Conservation (phyloP, 441 rosid species). For the Theobroma grandiflorum region DNA sequence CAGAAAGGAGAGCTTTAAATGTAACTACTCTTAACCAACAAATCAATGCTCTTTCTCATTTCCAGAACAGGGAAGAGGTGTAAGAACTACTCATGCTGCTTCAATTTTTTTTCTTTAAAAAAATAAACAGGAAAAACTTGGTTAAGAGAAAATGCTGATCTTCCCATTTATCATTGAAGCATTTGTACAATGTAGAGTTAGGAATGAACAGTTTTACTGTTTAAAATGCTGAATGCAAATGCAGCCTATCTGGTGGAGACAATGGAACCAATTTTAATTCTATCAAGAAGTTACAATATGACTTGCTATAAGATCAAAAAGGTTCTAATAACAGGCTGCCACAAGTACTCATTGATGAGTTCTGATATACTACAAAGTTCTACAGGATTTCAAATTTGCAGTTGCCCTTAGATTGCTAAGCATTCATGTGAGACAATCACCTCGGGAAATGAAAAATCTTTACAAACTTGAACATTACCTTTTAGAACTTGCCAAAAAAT, state of each 20-base stretch:
- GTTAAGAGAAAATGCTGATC: too few species aligned
- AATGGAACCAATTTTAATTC: neutral
- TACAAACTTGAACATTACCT: neutral
- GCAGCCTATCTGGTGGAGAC: too few species aligned
- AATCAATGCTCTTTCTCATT: neutral
- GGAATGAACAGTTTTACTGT: too few species aligned
- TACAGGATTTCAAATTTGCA: neutral
- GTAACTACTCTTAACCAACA: neutral
- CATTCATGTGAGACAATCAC: neutral
- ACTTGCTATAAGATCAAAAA: neutral
- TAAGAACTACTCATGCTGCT: neutral
- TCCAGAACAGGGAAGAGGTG: neutral
- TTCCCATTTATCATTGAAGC: too few species aligned
- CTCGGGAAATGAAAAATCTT: neutral
- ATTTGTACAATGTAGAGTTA: too few species aligned
- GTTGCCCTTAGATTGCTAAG: neutral
- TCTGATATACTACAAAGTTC: neutral
- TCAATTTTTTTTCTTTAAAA: too few species aligned
- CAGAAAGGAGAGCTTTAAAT: neutral
- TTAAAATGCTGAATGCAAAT: too few species aligned
- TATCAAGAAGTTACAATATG: neutral
- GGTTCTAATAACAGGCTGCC: neutral
- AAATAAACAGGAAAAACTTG: too few species aligned
- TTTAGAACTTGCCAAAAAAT: slow-evolving; percentile 14
- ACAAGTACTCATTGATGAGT: too few species aligned